Evolutionary conservation across 2,329 filamentous ascomycete species (phyloP).

Genomic region (Fusarium luffae): DNA sequence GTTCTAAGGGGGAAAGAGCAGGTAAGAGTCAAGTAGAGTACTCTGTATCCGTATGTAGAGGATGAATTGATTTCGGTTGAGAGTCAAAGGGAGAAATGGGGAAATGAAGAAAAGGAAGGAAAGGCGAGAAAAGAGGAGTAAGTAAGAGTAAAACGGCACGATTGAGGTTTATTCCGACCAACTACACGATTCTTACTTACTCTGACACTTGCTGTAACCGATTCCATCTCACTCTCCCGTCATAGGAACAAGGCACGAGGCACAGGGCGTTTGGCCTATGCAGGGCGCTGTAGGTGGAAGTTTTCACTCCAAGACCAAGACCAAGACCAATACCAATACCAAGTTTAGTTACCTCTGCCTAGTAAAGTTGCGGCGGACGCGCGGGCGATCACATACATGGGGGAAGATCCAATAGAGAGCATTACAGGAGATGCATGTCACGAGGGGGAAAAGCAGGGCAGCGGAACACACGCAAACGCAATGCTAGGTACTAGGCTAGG

Average conservation of each 20-base stretch:
- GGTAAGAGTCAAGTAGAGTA: neutral
- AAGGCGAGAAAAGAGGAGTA: slow-evolving; percentile 14
- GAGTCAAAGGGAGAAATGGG: neutral
- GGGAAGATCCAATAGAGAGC: slow-evolving; percentile 24
- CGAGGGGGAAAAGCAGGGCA: slow-evolving; percentile 31
- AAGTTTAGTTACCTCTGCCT: slow-evolving; percentile 23
- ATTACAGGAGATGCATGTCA: slow-evolving; percentile 33
- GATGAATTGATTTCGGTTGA: neutral
- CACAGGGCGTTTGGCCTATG: slow-evolving; percentile 31
- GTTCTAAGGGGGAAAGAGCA: slow-evolving; percentile 19
- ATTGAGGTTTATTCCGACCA: slow-evolving; percentile 39
- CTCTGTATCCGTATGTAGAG: neutral
- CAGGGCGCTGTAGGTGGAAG: slow-evolving; percentile 21
- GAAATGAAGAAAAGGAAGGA: neutral
- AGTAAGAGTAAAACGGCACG: slow-evolving; percentile 24
- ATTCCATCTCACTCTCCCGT: slow-evolving; percentile 16
- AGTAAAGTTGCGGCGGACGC: slow-evolving; percentile 37
- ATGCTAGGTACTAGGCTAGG: neutral
- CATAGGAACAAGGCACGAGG: slow-evolving; percentile 35
- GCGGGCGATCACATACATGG: slow-evolving; percentile 39
- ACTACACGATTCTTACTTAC: neutral
- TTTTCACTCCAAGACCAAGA: neutral
- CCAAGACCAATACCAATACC: neutral
- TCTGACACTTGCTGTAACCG: slow-evolving; percentile 15
- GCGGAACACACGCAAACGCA: slow-evolving; percentile 11